A percentile compares a stretch with the other conserved stretches of the same genome.
Evolutionary conservation across 345 rosid genomes (phyloP).

Genomic region (Cardamine resedifolia): DNA sequence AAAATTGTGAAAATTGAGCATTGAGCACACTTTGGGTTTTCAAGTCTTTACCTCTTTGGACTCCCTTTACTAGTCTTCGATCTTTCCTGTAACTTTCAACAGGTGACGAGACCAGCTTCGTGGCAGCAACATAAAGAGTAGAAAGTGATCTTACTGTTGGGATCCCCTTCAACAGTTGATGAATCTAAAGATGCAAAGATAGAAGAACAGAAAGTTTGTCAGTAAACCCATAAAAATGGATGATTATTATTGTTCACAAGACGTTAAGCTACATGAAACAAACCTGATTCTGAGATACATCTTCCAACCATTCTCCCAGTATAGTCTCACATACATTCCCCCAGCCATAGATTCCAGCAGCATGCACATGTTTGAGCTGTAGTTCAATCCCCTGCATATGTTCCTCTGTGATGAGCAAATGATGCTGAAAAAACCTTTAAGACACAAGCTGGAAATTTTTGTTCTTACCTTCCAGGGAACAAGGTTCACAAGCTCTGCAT

Average conservation of each 20-base stretch:
- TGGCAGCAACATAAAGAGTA: constrained; percentile 75
- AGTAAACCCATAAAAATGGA: constrained; percentile 18
- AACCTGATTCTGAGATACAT: constrained; percentile 96
- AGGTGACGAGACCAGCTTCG: constrained; percentile 82
- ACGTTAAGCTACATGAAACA: neutral
- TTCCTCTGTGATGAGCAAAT: constrained; percentile 34
- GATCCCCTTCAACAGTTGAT: constrained; percentile 66
- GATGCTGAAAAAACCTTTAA: constrained; percentile 15
- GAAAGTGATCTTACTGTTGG: constrained; percentile 75
- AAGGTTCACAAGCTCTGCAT: constrained; percentile 88
- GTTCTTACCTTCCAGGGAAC: constrained; percentile 91
- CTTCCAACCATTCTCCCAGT: constrained; percentile 91
- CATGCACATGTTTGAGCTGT: constrained; percentile 86
- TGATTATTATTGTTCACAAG: constrained; percentile 22
- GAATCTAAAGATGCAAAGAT: constrained; percentile 49
- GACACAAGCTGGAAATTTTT: neutral
- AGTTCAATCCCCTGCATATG: constrained; percentile 82
- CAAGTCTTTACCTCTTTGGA: constrained; percentile 82
- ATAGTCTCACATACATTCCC: constrained; percentile 77
- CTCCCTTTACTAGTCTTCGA: constrained; percentile 75
- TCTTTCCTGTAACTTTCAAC: constrained; percentile 88
- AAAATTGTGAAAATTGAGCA: constrained; percentile 8
- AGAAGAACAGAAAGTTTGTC: constrained; percentile 12
- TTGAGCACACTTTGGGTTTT: constrained; percentile 12
- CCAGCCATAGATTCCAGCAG: constrained; percentile 90